Evolutionary conservation across 148 eudicot genomes (phyloP).

Genomic region (Pouteria glomerata): DNA sequence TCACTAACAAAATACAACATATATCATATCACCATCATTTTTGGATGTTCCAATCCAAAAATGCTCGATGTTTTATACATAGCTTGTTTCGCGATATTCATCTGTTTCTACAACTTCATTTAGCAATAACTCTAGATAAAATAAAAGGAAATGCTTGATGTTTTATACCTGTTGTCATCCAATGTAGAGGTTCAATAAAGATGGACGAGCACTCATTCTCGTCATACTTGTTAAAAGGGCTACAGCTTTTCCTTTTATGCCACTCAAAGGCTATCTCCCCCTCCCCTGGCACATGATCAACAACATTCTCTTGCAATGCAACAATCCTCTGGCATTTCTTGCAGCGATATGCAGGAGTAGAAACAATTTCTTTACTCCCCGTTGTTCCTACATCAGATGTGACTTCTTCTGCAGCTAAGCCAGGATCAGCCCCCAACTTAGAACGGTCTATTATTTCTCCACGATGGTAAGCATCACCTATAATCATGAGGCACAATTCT

Average conservation of each 20-base stretch:
- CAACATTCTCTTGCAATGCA: conserved; percentile 70
- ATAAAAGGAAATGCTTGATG: not conserved
- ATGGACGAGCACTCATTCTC: conserved; percentile 80
- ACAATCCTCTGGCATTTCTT: conserved; percentile 88
- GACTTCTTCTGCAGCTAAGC: conserved; percentile 40
- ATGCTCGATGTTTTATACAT: too few relatives aligned
- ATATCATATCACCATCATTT: too few relatives aligned
- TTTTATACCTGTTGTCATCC: conserved; percentile 82
- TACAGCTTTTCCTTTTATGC: conserved; percentile 73
- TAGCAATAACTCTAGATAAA: too few relatives aligned
- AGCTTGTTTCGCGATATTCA: not conserved
- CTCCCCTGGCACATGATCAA: conserved; percentile 89
- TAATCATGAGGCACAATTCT: too few relatives aligned
- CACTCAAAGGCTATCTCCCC: conserved; percentile 82
- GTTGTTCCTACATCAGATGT: conserved; percentile 35
- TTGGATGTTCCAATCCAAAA: too few relatives aligned
- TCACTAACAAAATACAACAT: too few relatives aligned
- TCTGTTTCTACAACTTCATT: not conserved
- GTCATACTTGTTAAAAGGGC: conserved; percentile 44
- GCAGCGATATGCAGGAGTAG: conserved; percentile 68
- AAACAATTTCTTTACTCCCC: conserved; percentile 17
- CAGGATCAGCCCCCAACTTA: conserved; percentile 86
- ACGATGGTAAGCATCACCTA: conserved; percentile 78
- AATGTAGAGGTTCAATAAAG: conserved; percentile 86
- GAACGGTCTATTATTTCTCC: conserved; percentile 75